Evolutionary conservation across 2,329 filamentous ascomycete species (phyloP), one percentile per base, ranked within the genome.

Genomic region (Diaporthe citrichinensis): DNA sequence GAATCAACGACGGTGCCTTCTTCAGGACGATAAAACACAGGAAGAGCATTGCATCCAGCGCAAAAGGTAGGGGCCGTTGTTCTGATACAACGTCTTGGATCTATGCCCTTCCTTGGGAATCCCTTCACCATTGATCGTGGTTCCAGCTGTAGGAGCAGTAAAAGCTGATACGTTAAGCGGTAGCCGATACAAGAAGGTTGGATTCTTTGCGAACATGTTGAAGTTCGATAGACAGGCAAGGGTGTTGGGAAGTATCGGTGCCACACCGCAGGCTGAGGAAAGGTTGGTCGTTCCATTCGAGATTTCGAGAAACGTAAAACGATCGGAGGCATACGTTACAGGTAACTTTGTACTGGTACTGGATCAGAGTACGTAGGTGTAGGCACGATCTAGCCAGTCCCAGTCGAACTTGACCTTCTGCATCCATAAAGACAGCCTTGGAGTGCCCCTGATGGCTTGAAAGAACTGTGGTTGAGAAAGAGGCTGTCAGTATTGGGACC

Each of bases 341-440:
- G 4, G 10, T 4, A 14, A 25, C 5, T 15, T 20, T 34, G 34
- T 14, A 17, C 34, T n/a, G 15, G 34, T 9, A 15, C 6, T 39
- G 20, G 12, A 17, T 34, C 34, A 25, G 57, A 25, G 23, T 1
- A 25, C 5, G 1, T 8, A 25, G 7, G 28, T 34, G 25, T 34
- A 57, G 31, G 4, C 17, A 23, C 31, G 17, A 9, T 34, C 6
- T 10, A 59, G 23, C 12, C 2, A n/a, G 12, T 10, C 5, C 3
- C 10, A 14, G 55, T 20, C 5, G 12, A 2, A 4, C 4, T n/a
- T 36, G 57, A 34, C 2, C 23, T 15, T 34, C 57, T n/a, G 20
- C 7, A 20, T n/a, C 23, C 23, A 12, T 23, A 0, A 14, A 25
- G 9, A 1, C 9, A 23, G 10, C 1, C 3, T 12, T 7, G 5